Percentiles rank a stretch among this genome's conserved stretches.
Conservation (phyloP, 306 rosid species). For the Urtica urens region DNA sequence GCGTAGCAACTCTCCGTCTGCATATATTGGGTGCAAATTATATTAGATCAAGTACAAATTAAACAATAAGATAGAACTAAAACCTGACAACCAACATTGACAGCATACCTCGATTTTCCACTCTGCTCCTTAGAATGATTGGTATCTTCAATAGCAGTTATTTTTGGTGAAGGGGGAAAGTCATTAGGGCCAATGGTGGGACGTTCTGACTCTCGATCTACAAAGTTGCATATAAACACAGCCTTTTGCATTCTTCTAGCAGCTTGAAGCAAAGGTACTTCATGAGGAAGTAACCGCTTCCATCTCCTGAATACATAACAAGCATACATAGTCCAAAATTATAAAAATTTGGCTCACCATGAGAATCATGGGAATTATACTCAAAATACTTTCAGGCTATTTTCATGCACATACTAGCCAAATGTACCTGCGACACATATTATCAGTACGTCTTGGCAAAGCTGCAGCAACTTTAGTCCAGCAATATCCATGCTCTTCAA, state of each 20-base stretch:
- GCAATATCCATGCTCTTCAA: slow-evolving; percentile 57
- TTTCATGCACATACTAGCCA: too few species aligned
- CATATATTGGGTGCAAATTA: background rate
- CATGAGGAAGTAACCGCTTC: slow-evolving; percentile 57
- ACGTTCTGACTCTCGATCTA: slow-evolving; percentile 81
- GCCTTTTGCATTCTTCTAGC: slow-evolving; percentile 55
- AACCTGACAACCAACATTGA: background rate
- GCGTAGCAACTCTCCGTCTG: slow-evolving; percentile 6
- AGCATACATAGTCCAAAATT: background rate
- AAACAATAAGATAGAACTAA: background rate
- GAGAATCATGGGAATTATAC: background rate
- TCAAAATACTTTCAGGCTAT: background rate
- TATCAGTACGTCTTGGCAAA: slow-evolving; percentile 78
- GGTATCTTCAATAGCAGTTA: slow-evolving; percentile 17
- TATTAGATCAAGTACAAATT: slow-evolving; percentile 13
- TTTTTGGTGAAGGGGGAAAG: slow-evolving; percentile 38
- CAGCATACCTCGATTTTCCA: slow-evolving; percentile 35
- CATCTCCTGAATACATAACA: slow-evolving; percentile 59
- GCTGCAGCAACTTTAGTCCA: slow-evolving; percentile 91
- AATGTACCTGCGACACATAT: slow-evolving; percentile 88
- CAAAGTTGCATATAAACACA: slow-evolving; percentile 55
- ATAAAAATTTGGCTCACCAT: background rate
- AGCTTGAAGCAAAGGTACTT: slow-evolving; percentile 52
- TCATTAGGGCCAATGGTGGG: slow-evolving; percentile 55
- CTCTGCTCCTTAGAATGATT: slow-evolving; percentile 20